Evolutionary conservation across 2,329 filamentous ascomycete genomes (phyloP).

Genomic region (Colletotrichum gigasporum): DNA sequence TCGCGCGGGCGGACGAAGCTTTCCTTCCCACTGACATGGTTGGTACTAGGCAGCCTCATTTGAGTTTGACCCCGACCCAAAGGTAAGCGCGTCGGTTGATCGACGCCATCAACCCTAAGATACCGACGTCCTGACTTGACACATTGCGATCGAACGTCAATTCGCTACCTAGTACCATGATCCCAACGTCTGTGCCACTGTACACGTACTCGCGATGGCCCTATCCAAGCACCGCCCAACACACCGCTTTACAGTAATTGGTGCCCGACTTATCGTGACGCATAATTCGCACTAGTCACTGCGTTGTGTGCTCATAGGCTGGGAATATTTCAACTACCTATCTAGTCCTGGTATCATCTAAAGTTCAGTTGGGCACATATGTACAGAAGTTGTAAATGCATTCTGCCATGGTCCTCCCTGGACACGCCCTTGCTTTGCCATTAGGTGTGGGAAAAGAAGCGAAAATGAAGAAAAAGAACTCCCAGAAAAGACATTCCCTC

Average conservation of each 20-base stretch:
- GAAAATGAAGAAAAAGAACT: not conserved
- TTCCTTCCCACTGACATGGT: not conserved
- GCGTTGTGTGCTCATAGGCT: not conserved
- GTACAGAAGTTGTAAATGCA: slow-evolving; percentile 6
- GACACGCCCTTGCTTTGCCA: slow-evolving; percentile 6
- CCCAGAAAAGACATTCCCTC: not conserved
- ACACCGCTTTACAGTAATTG: not conserved
- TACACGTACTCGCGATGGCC: not conserved
- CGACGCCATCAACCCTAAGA: not conserved
- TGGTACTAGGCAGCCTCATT: not conserved
- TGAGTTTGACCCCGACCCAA: not conserved
- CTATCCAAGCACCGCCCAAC: not conserved
- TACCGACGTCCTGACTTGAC: slow-evolving; percentile 5
- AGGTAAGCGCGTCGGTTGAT: not conserved
- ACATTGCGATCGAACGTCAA: slow-evolving; percentile 1
- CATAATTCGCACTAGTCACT: not conserved
- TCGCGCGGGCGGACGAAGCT: not conserved
- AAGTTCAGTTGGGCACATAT: not conserved
- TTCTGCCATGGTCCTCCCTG: slow-evolving; percentile 1
- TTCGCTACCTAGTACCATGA: not conserved
- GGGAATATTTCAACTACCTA: not conserved
- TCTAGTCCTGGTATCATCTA: slow-evolving; percentile 26
- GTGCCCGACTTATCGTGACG: not conserved
- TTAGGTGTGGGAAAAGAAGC: not conserved
- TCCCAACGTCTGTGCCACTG: not conserved